A percentile compares a stretch with the other conserved stretches of the same genome.
phyloP scores from a whole-genome alignment of 768 basidiomycete species.

The Psilocybe cyanescens region DNA sequence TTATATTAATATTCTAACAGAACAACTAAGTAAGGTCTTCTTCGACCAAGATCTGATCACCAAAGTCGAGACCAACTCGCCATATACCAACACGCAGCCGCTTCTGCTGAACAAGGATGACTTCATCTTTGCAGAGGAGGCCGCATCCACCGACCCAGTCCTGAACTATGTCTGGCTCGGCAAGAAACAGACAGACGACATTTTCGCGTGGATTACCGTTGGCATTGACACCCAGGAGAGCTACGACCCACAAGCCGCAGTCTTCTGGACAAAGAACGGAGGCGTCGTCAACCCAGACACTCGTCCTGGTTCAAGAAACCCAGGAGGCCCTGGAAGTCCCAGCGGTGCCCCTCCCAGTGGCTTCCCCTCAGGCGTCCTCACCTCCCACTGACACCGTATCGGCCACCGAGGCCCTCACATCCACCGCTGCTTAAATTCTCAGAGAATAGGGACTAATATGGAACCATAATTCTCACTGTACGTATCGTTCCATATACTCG shows the following conservation, averaged over 20 bases:
- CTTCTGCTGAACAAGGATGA: constrained; percentile 6
- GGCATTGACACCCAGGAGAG: constrained; percentile 8
- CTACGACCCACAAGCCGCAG: neutral
- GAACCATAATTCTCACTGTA: neutral
- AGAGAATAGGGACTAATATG: constrained; percentile 25
- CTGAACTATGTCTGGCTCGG: constrained; percentile 13
- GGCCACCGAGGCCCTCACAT: neutral
- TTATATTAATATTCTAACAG: neutral
- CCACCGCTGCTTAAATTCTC: constrained; percentile 1
- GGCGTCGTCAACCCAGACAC: constrained; percentile 5
- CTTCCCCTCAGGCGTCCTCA: neutral
- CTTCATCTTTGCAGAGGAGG: constrained; percentile 10
- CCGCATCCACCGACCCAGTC: constrained; percentile 9
- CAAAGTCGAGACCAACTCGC: neutral
- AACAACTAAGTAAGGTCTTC: constrained; percentile 3
- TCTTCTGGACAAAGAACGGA: constrained; percentile 8
- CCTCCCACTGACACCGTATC: neutral
- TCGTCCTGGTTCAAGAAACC: neutral
- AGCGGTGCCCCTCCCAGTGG: constrained; percentile 1
- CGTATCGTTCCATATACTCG: neutral
- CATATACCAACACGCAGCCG: constrained; percentile 12
- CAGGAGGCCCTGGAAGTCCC: constrained; percentile 2
- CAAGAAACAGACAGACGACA: constrained; percentile 3
- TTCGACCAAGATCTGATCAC: constrained; percentile 14
- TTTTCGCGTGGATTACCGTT: constrained; percentile 13